Evolutionary conservation across 2,329 filamentous ascomycete genomes (phyloP).

Genomic region (Falciphora oryzae): DNA sequence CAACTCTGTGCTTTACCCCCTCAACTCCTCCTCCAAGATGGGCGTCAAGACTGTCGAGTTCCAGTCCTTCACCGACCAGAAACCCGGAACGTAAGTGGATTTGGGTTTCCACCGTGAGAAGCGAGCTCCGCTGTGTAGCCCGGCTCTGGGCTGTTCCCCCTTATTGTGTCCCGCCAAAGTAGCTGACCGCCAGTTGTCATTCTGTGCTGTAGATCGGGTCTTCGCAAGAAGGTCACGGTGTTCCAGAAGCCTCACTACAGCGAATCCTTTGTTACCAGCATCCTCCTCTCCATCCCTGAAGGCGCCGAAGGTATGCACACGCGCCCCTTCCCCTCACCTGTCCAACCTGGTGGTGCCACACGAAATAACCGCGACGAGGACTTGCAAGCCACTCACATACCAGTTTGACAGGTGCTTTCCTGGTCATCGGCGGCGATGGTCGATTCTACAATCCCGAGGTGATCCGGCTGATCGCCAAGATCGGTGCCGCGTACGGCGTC

Average conservation of each 20-base stretch:
- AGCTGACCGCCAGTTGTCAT: slow-evolving; percentile 10
- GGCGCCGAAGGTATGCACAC: slow-evolving; percentile 70
- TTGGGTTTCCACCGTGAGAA: background rate
- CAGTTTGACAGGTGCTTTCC: slow-evolving; percentile 53
- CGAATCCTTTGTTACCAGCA: slow-evolving; percentile 90
- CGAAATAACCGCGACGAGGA: background rate
- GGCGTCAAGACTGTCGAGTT: slow-evolving; percentile 70
- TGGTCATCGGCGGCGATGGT: slow-evolving; percentile 96
- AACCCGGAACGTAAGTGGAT: slow-evolving; percentile 88
- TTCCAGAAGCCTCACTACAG: slow-evolving; percentile 96
- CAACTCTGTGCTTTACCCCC: background rate
- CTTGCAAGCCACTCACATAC: slow-evolving; percentile 7
- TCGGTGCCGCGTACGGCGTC: slow-evolving; percentile 92
- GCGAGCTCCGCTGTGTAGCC: background rate
- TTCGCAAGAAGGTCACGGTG: slow-evolving; percentile 97
- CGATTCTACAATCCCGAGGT: slow-evolving; percentile 97
- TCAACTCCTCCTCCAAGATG: slow-evolving; percentile 46
- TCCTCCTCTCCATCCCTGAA: slow-evolving; percentile 93
- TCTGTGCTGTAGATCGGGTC: slow-evolving; percentile 65
- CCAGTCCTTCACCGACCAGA: slow-evolving; percentile 89
- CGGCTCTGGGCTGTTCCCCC: background rate
- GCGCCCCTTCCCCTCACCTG: background rate
- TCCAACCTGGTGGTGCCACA: background rate
- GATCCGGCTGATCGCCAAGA: slow-evolving; percentile 94
- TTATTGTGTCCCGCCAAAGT: slow-evolving; percentile 1